Base-by-base conservation (phyloP, 2,329 filamentous ascomycete genomes). In the Fusarium bactridioides region DNA sequence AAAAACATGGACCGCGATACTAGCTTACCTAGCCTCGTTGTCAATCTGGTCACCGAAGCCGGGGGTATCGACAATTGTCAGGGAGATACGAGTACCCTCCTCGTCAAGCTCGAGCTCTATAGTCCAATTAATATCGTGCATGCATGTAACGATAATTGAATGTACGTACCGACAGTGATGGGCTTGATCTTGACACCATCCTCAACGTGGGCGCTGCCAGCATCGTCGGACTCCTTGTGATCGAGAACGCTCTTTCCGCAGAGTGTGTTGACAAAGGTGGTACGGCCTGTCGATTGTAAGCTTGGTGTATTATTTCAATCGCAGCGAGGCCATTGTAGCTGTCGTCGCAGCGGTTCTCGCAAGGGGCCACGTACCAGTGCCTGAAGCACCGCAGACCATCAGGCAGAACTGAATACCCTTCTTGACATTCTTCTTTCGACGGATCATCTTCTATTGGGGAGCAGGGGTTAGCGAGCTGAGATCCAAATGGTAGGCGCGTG, bases 381-480 rank as follows among this genome's bases (percentile, higher is more conserved):
- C 96, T 79, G 95, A 98, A 82, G 96, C 96, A 87, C 96, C 96
- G 83, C 96, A 98, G 81, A 99, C 96, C 96, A 99, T 99, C 90
- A 99, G 86, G 85, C 95, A 98, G 88, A 99, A 99, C 89, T 99
- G 96, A 82, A 99, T 98, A 82, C 96, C 96, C 91, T 98, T 98
- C 93, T 98, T 98, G 87, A 99, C 95, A 90, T 99, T 98, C 93
- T 99, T 99, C 95, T 99, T 99, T 86, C 94, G 93, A 86, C 96
- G 95, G 83, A 98, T 95, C 93, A 97, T 96, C 85, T 97, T 94
- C 91, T 94, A 84, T 71, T 79, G 55, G 31, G 56, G 64, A 61
- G 29, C 33, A 64, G 63, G 55, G 59, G 76, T 83, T 64, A 82
- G 80, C 74, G 66, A 68, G 47, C 38, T 71, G 61, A 61, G 50